Evolutionary conservation across 768 basidiomycete genomes (phyloP), one percentile per base, ranked within the genome.

Genomic region (Lactarius quietus): DNA sequence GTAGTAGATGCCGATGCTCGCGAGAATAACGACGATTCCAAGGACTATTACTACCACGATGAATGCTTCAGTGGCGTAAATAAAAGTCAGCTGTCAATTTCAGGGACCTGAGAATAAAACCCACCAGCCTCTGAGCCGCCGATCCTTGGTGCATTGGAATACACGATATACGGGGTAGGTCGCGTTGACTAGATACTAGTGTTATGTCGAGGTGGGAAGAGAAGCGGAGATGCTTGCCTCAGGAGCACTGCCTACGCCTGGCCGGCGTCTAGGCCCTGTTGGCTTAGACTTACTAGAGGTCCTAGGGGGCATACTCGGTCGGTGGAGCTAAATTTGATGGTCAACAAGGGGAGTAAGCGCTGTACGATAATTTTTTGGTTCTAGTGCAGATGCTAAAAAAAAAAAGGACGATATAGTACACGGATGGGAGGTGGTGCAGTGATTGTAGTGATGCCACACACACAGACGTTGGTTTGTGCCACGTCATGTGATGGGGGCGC

Each of bases 21-120:
- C 81, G 35, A 78, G 70, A 64, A 86, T 68, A 72, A 89, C 82
- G 61, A 90, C 75, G 63, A 82, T 67, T 62, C 78, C 76, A 48
- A 90, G 79, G 53, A 77, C 73, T 41, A 88, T 82, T 45, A 90
- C 78, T 43, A 90, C 75, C 4, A 76, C 84, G 68, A 89, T 81
- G 76, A 90, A 90, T 10, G 61, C 69, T 70, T 23, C 48, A 6
- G 26, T 51, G 48, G 23, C 48, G 14, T 5, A n/a, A 33, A 8
- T 5, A n/a, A 33, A 8, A 28, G 28, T 29, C 10, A 54, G 17
- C 31, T 54, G 20, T 20, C 20, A 20, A 9, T 31, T 14, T 12
- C 20, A 31, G 17, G 52, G 53, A 20, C 28, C 6, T 29, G 29
- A 35, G 17, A 58, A 26, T 23, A 12, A n/a, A 29, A 33, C 63